phyloP scores from a whole-genome alignment of 257 asterid species.

The Jacaranda copaia region DNA sequence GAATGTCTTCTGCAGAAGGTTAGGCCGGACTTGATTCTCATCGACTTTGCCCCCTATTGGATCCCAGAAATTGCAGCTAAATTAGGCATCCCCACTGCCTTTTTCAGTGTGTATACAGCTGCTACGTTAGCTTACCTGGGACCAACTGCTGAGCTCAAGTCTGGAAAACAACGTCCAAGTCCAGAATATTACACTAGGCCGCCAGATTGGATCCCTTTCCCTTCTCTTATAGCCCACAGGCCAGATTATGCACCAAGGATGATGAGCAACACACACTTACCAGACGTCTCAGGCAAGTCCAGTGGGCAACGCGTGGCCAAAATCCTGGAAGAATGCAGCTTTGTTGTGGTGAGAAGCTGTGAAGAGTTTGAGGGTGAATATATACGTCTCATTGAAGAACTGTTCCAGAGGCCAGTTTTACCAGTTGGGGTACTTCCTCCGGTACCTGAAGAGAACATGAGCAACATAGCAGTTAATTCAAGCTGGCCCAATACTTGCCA shows the following conservation, averaged over 20 bases:
- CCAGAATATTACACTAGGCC: constrained; percentile 42
- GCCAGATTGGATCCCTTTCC: constrained; percentile 51
- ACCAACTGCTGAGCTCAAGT: constrained; percentile 42
- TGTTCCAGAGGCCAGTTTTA: constrained; percentile 46
- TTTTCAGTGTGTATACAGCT: constrained; percentile 49
- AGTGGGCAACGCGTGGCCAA: constrained; percentile 49
- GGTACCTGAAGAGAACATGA: neutral
- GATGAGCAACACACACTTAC: constrained; percentile 31
- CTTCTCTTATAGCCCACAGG: constrained; percentile 43
- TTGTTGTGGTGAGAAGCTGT: constrained; percentile 47
- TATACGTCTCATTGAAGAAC: constrained; percentile 36
- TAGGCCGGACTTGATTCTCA: constrained; percentile 45
- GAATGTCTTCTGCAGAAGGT: constrained; percentile 29
- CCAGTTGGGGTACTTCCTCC: constrained; percentile 55
- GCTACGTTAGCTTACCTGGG: constrained; percentile 51
- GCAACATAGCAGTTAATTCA: neutral
- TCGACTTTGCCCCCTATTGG: constrained; percentile 50
- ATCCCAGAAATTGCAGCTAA: constrained; percentile 40
- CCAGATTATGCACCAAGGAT: constrained; percentile 36
- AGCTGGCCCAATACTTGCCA: constrained; percentile 28
- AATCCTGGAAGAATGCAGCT: constrained; percentile 41
- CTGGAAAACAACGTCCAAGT: constrained; percentile 39
- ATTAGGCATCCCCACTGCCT: constrained; percentile 36
- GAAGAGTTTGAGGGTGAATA: constrained; percentile 52
- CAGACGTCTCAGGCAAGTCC: constrained; percentile 47